Base-by-base conservation (phyloP, 2,329 filamentous ascomycete species). In the Penicillium rolfsii region DNA sequence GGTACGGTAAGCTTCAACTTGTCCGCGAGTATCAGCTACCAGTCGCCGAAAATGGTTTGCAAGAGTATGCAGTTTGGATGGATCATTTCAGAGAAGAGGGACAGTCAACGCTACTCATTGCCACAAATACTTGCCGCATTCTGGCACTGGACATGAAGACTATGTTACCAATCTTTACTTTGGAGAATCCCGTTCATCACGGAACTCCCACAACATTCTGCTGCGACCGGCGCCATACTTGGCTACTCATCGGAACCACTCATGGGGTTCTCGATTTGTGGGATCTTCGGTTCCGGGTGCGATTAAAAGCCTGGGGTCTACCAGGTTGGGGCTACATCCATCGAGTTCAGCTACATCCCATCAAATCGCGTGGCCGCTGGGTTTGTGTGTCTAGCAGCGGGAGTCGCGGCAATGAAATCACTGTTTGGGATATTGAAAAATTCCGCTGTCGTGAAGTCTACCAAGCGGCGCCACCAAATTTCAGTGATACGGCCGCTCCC, bases 391-490 rank as follows among this genome's bases (percentile, higher is more conserved):
- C 93, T 2, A 93, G 94, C 16, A 93, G 94, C 8, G 96, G 91
- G 7, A 90, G 88, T 4, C 88, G 91, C 63, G 92, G 92, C 16
- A 76, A 78, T 49, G 95, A 99, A 73, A 87, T 99, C 35, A 96
- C 92, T 0, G 90, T 96, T 0, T 99, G 95, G 95, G 95, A 98
- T 71, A 82, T 98, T 16, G 94, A 98, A 73, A 96, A 94, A 78
- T 87, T 88, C 7, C 85, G 90, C 49, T 99, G 95, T 71, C 87
- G 91, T 61, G 93, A 98, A 74, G 89, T 97, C 1, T 97, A 96
- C 74, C 88, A 92, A 74, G 74, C 83, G 7, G 84, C 87, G 33
- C 71, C 70, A 8, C 63, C 66, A 1, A 65, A 64, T 12, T 28
- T 63, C 12, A 64, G 62, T 38, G 70, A 66, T 33, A 61, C 60